A percentile compares a stretch with the other conserved stretches of the same genome.
Conservation (phyloP, 2,329 filamentous ascomycete species). For the Aspergillus novofumigatus region DNA sequence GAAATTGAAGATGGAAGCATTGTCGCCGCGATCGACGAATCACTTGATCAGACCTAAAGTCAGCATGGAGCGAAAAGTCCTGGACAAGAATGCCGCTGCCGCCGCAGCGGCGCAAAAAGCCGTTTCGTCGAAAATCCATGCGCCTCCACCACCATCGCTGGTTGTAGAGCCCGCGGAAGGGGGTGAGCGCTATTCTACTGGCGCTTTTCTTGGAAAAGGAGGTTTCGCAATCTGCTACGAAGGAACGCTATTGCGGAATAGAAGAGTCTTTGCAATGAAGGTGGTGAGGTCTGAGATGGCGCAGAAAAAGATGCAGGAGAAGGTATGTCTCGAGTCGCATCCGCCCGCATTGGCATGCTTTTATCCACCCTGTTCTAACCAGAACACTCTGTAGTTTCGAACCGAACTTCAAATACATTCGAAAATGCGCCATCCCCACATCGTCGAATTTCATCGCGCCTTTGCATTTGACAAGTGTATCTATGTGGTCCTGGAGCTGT, state of each 20-base stretch:
- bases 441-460: conserved; percentile 90
- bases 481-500: conserved; percentile 90
- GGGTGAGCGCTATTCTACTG: conserved; percentile 44
- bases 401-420: conserved; percentile 95
- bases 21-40: conserved; percentile 48
- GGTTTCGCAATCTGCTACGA: conserved; percentile 51
- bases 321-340: conserved; percentile 29
- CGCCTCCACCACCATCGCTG: conserved; percentile 41
- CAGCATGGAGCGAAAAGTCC: conserved; percentile 35
- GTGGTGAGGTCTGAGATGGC: conserved; percentile 48
- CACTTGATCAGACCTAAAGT: conserved; percentile 42
- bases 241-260: conserved; percentile 41
- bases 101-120: conserved; percentile 27
- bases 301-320: conserved; percentile 51
- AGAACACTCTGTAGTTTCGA: conserved; percentile 51
- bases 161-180: conserved; percentile 43
- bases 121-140: conserved; percentile 40
- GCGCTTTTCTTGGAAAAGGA: conserved; percentile 46
- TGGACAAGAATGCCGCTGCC: conserved; percentile 33
- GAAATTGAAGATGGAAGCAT: conserved; percentile 42
- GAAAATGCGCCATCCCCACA: conserved; percentile 92
- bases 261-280: conserved; percentile 47
- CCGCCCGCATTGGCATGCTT: not conserved
- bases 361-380: conserved; percentile 5
- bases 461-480: conserved; percentile 87